Conservation (phyloP, 163 green algal species). For the Scenedesmus sp. region DNA sequence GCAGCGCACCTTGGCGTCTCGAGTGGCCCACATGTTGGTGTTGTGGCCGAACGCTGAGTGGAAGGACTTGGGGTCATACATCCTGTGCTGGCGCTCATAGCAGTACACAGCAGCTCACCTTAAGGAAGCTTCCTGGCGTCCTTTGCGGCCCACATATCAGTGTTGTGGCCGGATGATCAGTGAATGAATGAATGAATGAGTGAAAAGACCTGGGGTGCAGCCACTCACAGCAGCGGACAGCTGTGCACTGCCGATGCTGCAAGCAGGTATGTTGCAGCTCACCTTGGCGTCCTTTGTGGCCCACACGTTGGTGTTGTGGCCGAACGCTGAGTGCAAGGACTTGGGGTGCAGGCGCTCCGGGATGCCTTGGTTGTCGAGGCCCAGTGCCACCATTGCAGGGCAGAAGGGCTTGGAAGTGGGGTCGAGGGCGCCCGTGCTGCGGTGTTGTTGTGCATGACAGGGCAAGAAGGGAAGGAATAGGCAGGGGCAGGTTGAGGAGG, state of each 20-base stretch:
- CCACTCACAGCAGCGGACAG: slow-evolving; percentile 5
- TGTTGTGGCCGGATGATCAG: slow-evolving; percentile 35
- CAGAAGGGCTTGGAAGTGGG: not conserved
- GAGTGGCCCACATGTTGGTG: slow-evolving; percentile 50
- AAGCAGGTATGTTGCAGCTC: not conserved
- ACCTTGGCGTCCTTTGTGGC: slow-evolving; percentile 10
- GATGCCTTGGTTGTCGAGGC: slow-evolving; percentile 36
- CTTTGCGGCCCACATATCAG: slow-evolving; percentile 44
- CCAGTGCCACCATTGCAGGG: slow-evolving; percentile 12
- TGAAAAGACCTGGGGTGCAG: slow-evolving; percentile 48
- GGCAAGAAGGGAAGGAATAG: too few relatives aligned
- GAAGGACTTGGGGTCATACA: not conserved
- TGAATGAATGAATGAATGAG: not conserved
- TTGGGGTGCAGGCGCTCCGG: slow-evolving; percentile 53
- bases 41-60: slow-evolving; percentile 41
- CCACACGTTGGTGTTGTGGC: slow-evolving; percentile 53
- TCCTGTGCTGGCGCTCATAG: too few relatives aligned
- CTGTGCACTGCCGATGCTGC: too few relatives aligned
- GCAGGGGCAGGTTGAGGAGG: not conserved
- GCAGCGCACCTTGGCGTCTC: not conserved
- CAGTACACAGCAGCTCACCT: not conserved
- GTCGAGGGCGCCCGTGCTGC: slow-evolving; percentile 19
- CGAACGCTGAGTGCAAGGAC: slow-evolving; percentile 34
- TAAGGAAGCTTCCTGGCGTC: not conserved
- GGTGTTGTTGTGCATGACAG: too few relatives aligned